Percentiles rank a stretch among this genome's conserved stretches.
These are phyloP conservation scores for Alnus rubra DNA, from an alignment of 306 rosid genomes.

Conservation along the genomic window DNA sequence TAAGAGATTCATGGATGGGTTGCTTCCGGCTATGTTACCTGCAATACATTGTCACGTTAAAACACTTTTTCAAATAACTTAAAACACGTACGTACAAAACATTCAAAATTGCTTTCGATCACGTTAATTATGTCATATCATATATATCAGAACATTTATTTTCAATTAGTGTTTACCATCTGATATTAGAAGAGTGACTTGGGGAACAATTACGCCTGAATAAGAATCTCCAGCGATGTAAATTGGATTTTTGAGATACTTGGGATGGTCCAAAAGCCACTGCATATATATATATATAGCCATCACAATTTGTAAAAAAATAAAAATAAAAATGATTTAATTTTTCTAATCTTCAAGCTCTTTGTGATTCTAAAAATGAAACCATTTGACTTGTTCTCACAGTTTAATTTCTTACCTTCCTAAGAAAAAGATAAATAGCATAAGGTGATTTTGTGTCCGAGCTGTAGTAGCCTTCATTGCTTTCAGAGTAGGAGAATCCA, in stretches of 20 bases:
- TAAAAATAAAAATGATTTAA: background rate
- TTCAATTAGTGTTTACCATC: conserved; percentile 10
- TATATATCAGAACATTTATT: no score
- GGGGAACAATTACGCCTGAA: conserved; percentile 36
- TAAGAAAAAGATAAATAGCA: conserved; percentile 12
- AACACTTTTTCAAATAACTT: no score
- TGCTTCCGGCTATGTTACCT: conserved; percentile 20
- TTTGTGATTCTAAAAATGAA: no score
- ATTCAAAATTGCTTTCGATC: no score
- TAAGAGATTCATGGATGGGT: conserved; percentile 24
- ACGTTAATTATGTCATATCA: no score
- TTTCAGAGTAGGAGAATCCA: conserved; percentile 36
- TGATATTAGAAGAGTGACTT: conserved; percentile 23
- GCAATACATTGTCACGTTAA: background rate
- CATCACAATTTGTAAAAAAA: conserved; percentile 3
- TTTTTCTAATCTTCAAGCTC: background rate
- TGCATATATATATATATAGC: background rate
- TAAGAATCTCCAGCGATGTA: conserved; percentile 39
- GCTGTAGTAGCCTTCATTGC: conserved; percentile 10
- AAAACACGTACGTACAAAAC: no score
- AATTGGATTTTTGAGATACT: conserved; percentile 19
- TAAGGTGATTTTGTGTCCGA: conserved; percentile 3
- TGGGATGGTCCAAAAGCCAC: conserved; percentile 35
- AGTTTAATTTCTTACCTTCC: conserved; percentile 12
- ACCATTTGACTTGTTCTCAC: background rate